phyloP scores from a whole-genome alignment of 2,329 filamentous ascomycete species.

The Knoxdaviesia capensis region DNA sequence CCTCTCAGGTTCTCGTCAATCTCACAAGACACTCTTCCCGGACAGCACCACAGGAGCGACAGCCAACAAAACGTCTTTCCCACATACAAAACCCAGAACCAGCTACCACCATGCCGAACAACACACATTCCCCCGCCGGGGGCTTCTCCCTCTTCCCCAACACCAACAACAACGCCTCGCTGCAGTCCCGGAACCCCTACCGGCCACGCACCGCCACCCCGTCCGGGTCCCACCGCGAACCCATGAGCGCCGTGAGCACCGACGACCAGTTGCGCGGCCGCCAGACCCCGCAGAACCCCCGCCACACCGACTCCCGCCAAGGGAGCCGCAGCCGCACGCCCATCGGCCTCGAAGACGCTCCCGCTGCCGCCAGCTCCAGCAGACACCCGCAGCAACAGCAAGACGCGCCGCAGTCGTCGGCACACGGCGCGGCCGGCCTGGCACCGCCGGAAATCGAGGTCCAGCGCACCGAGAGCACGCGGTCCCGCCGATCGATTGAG shows the following conservation, averaged over 20 bases:
- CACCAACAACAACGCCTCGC: conserved; percentile 19
- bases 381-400: background rate
- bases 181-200: too few species aligned
- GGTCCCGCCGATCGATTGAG: conserved; percentile 34
- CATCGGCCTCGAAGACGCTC: background rate
- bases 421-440: too few species aligned
- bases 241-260: too few species aligned
- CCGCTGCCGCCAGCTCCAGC: conserved; percentile 1
- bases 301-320: background rate
- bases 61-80: too few species aligned
- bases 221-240: too few species aligned
- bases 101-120: too few species aligned
- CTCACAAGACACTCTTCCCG: conserved; percentile 15
- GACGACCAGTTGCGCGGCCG: too few species aligned
- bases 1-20: background rate
- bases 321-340: background rate
- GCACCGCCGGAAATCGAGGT: too few species aligned
- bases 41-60: conserved; percentile 6
- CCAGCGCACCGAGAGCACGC: conserved; percentile 17
- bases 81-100: too few species aligned
- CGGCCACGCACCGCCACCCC: too few species aligned
- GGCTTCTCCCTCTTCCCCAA: conserved; percentile 39
- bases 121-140: conserved; percentile 6
- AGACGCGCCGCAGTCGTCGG: too few species aligned
- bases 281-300: conserved; percentile 11